A percentile compares a stretch with the other conserved stretches of the same genome.
phyloP scores from a whole-genome alignment of 176 grass and related monocot species.

The Triticum dicoccoides region DNA sequence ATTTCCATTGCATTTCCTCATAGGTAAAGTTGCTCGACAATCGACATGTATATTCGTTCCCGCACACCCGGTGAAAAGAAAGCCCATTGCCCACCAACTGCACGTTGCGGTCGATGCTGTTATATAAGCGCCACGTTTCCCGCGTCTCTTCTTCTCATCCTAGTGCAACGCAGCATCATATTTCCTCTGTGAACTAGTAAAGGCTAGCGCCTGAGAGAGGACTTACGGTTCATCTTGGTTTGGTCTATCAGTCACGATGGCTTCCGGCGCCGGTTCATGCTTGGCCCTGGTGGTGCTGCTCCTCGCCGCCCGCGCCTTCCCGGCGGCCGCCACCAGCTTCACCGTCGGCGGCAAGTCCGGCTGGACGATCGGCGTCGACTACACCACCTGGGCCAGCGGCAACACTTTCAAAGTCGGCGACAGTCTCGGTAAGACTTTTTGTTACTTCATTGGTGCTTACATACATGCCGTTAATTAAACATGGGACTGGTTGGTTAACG shows the following conservation, averaged over 20 bases:
- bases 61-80: neutral
- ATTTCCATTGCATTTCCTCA: constrained; percentile 34
- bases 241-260: constrained; percentile 26
- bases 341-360: constrained; percentile 77
- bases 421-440: constrained; percentile 46
- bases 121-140: constrained; percentile 42
- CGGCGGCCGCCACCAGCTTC: constrained; percentile 47
- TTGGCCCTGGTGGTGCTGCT: constrained; percentile 35
- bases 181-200: neutral
- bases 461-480: neutral
- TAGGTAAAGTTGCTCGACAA: constrained; percentile 29
- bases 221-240: neutral
- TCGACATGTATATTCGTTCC: constrained; percentile 43
- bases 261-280: constrained; percentile 1
- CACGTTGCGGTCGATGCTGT: constrained; percentile 1
- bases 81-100: constrained; percentile 36
- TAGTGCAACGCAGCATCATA: constrained; percentile 9
- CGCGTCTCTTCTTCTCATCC: neutral
- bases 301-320: constrained; percentile 32
- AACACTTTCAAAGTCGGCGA: constrained; percentile 62
- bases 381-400: constrained; percentile 57
- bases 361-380: constrained; percentile 67
- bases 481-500: neutral
- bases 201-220: neutral
- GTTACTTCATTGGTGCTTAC: rapidly evolving